Base-by-base conservation (phyloP, 345 rosid species). In the Trapa incisa region DNA sequence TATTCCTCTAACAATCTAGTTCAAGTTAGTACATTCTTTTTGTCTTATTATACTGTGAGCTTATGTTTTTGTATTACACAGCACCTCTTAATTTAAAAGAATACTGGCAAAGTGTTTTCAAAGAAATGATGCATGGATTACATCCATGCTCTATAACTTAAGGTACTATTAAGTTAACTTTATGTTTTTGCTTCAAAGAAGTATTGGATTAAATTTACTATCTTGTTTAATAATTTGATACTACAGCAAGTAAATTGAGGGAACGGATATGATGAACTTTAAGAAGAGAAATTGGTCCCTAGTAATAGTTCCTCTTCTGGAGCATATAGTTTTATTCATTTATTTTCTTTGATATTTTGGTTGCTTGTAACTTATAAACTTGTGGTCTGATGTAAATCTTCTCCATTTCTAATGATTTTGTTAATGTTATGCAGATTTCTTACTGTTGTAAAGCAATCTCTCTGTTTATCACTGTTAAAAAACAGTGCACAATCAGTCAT, bases 401-500 rank as follows among this genome's bases (percentile, higher is more conserved):
- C 13, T 45, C 11, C 7, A 6, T 45, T 45, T 45, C 13, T 45
- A 45, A 45, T 7, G 11, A 45, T 7, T 45, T 45, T 45, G 65
- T 66, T 37, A 47, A 67, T 56, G 65, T 68, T 52, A 50, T 76
- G 75, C 97, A 90, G 98, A 88, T 90, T 86, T 86, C 90, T 93
- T 61, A 83, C 72, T 85, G 90, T 84, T 68, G 74, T 90, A 17
- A 93, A 87, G 82, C 92, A 93, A 74, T 90, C 78, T 72, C 97
- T 90, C 65, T 93, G 97, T 85, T 68, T 93, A 75, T 93, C 98
- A 10, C 72, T 93, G 80, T 79, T 93, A 65, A 93, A 93, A 88
- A 90, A 93, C 80, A 93, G 97, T 79, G 94, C 96, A 60, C 71
- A 90, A 78, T 85, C 97, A n/a, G 94, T 88, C 54, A 90, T 90